These are phyloP conservation scores for Biscutella laevigata DNA, from an alignment of 441 rosid species.

Conservation along the genomic window DNA sequence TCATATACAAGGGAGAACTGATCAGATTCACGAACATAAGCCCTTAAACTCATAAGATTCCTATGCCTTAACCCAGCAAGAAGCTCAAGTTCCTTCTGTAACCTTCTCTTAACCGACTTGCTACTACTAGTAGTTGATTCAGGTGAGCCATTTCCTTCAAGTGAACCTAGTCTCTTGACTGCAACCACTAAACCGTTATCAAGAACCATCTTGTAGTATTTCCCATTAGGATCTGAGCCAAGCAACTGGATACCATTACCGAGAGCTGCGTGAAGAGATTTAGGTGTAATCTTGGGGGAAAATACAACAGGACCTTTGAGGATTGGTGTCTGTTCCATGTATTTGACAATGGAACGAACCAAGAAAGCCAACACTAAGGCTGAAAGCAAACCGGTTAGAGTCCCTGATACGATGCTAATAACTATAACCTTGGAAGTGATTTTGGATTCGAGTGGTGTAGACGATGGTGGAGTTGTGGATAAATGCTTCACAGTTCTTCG, in stretches of 20 bases:
- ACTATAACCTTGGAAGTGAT: constrained; percentile 49
- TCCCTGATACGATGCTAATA: constrained; percentile 56
- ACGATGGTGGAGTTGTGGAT: constrained; percentile 31
- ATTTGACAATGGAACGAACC: constrained; percentile 43
- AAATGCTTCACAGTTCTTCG: constrained; percentile 41
- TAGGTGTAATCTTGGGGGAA: constrained; percentile 63
- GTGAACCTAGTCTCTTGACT: constrained; percentile 64
- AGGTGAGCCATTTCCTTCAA: constrained; percentile 45
- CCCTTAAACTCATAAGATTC: constrained; percentile 80
- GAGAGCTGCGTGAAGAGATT: constrained; percentile 67
- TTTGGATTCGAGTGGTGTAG: constrained; percentile 35
- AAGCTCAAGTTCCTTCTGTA: constrained; percentile 75
- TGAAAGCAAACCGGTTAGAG: constrained; percentile 51
- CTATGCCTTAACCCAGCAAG: constrained; percentile 73
- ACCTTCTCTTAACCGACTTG: constrained; percentile 59
- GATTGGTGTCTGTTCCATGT: constrained; percentile 65
- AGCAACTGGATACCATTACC: constrained; percentile 53
- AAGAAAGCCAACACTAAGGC: constrained; percentile 52
- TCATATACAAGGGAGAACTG: constrained; percentile 75
- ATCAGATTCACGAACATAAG: constrained; percentile 69
- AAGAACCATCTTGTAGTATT: constrained; percentile 61
- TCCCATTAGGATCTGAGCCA: constrained; percentile 74
- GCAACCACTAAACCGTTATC: constrained; percentile 77
- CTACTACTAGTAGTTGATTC: constrained; percentile 31
- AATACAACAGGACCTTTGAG: constrained; percentile 90